Conservation (phyloP, 2,329 filamentous ascomycete species). For the Microcyclospora pomicola region DNA sequence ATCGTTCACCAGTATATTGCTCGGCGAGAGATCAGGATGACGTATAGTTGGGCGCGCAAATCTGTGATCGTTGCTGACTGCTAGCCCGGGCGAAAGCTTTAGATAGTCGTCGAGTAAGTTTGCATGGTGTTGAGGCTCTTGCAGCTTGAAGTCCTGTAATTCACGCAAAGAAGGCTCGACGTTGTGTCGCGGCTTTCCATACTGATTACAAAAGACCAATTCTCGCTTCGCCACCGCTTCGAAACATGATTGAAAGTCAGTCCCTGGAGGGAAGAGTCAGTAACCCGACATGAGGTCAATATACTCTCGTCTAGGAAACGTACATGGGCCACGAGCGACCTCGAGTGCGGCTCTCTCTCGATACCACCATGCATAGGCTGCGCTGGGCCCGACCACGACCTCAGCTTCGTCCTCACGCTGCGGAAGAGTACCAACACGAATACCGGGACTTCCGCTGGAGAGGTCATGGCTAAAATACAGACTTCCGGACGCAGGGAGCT, state of each 20-base stretch:
- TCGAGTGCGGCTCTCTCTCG: slow-evolving; percentile 13
- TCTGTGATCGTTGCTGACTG: no score
- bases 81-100: no score
- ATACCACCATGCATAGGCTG: slow-evolving; percentile 17
- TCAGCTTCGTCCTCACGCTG: background rate
- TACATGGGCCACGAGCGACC: slow-evolving; percentile 21
- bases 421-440: slow-evolving; percentile 5
- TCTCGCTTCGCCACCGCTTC: slow-evolving; percentile 20
- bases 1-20: slow-evolving; percentile 22
- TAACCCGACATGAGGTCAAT: background rate
- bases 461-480: slow-evolving; percentile 20
- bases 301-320: slow-evolving; percentile 7
- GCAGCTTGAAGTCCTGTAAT: slow-evolving; percentile 16
- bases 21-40: slow-evolving; percentile 17
- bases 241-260: slow-evolving; percentile 12
- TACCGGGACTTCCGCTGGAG: slow-evolving; percentile 2
- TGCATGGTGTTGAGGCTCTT: no score
- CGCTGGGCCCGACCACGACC: slow-evolving; percentile 21
- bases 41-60: no score
- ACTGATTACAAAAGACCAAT: slow-evolving; percentile 16
- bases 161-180: slow-evolving; percentile 15
- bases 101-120: no score
- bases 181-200: slow-evolving; percentile 12
- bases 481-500: slow-evolving; percentile 18
- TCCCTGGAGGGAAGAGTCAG: slow-evolving; percentile 6